Evolutionary conservation across 75 land plant species (phyloP), one percentile per base, ranked within the genome.

Genomic region (Ceratopteris richardii): DNA sequence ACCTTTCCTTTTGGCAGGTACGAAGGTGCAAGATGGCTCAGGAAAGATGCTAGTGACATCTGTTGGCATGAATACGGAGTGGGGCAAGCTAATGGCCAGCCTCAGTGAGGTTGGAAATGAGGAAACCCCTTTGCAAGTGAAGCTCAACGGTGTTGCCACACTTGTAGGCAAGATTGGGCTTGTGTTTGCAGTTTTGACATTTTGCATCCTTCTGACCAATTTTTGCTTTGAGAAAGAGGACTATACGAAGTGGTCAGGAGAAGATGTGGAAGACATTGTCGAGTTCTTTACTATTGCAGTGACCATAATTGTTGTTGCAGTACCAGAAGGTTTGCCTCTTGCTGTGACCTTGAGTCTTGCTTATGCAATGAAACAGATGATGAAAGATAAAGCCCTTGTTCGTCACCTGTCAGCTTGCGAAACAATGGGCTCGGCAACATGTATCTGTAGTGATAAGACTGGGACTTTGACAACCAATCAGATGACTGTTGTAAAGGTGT

Each of bases 271-370:
- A 17, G 1, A 7, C n/a, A 78, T 77, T 50, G 65, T 82, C 25
- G 57, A 82, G 48, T 82, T 69, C 62, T 82, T 82, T 60, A 77
- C 85, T 22, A 75, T 65, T 24, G 72, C 85, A 54, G 89, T 85
- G 25, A 88, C 89, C 2, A 88, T 88, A 60, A 74, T 88, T 60
- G 94, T 88, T 56, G 94, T 88, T 57, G 94, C 94, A 42, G 90
- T 88, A 22, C 94, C 94, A 16, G 94, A 88, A 69, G 94, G 94
- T n/a, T 44, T 85, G n/a, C 89, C 94, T 17, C 53, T 88, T 66
- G 94, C 94, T 50, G 94, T 88, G 43, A 88, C 94, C 30, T 55
- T 88, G 26, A 82, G 85, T 55, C 90, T 88, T 64, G 94, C 94
- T 30, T 88, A 82, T 73, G 89, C 94, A 29, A 88, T 88, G 94